Evolutionary conservation across 805 yeast genomes (phyloP).

Genomic region (Pichia gijzeniarum): DNA sequence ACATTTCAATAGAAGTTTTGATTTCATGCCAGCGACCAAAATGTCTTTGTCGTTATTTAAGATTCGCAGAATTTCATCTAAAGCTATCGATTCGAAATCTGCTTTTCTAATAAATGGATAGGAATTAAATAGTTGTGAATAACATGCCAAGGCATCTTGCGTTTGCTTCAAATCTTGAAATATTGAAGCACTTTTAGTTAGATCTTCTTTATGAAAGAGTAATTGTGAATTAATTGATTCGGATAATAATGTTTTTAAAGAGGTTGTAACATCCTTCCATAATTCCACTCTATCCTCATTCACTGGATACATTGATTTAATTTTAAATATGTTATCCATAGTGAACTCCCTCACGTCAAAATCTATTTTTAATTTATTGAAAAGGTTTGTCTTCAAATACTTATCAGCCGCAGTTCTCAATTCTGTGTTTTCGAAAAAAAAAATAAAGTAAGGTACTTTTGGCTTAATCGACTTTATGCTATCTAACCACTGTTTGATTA

Average conservation of each 20-base stretch:
- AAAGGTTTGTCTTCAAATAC: slow-evolving; percentile 25
- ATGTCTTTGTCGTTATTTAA: slow-evolving; percentile 7
- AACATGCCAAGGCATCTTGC: slow-evolving; percentile 54
- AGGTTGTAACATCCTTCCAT: slow-evolving; percentile 42
- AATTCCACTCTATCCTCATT: slow-evolving; percentile 39
- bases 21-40: slow-evolving; percentile 4
- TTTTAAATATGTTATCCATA: slow-evolving; percentile 34
- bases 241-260: slow-evolving; percentile 44
- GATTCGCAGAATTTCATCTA: slow-evolving; percentile 11
- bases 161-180: slow-evolving; percentile 44
- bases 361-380: slow-evolving; percentile 28
- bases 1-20: slow-evolving; percentile 18
- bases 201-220: slow-evolving; percentile 27
- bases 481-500: slow-evolving; percentile 74
- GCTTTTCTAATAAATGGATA: slow-evolving; percentile 13
- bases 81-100: slow-evolving; percentile 13
- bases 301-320: slow-evolving; percentile 32
- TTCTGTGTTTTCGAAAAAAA: slow-evolving; percentile 37
- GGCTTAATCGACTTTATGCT: slow-evolving; percentile 38
- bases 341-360: slow-evolving; percentile 21
- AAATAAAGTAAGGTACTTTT: slow-evolving; percentile 49
- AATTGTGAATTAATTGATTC: slow-evolving; percentile 48
- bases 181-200: slow-evolving; percentile 32
- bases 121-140: slow-evolving; percentile 36
- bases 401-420: slow-evolving; percentile 22